These are phyloP conservation scores for Brettanomyces custersianus DNA, from an alignment of 805 yeast species.

Conservation along the genomic window DNA sequence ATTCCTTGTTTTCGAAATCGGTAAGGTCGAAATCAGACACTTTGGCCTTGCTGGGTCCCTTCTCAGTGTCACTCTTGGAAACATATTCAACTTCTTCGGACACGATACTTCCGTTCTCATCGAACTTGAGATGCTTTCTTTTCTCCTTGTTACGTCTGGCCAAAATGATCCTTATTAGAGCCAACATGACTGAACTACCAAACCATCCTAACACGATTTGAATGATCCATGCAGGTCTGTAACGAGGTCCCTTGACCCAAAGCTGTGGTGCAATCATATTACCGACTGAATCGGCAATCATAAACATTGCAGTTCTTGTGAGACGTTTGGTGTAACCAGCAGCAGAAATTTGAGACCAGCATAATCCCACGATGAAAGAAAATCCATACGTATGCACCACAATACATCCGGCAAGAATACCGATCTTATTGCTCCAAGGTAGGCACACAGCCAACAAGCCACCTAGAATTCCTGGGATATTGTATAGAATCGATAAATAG, in stretches of 20 bases:
- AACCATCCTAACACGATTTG: slow-evolving; percentile 46
- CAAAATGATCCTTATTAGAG: slow-evolving; percentile 36
- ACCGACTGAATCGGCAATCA: slow-evolving; percentile 39
- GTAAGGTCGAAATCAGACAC: slow-evolving; percentile 43
- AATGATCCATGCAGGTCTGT: slow-evolving; percentile 42
- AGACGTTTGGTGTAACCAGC: slow-evolving; percentile 44
- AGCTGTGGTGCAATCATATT: slow-evolving; percentile 50
- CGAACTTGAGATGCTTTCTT: not conserved
- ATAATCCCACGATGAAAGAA: slow-evolving; percentile 18
- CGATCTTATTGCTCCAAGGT: slow-evolving; percentile 36
- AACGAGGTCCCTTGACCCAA: slow-evolving; percentile 43
- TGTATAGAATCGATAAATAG: slow-evolving; percentile 15
- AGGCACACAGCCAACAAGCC: slow-evolving; percentile 36
- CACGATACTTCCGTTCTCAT: slow-evolving; percentile 2
- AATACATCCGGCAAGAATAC: slow-evolving; percentile 37
- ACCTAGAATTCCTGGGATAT: slow-evolving; percentile 30
- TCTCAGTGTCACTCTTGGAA: slow-evolving; percentile 21
- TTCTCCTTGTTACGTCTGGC: slow-evolving; percentile 30
- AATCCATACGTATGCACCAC: slow-evolving; percentile 32
- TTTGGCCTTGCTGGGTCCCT: slow-evolving; percentile 31
- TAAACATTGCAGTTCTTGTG: slow-evolving; percentile 37
- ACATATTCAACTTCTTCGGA: slow-evolving; percentile 8
- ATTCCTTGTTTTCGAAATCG: slow-evolving; percentile 41
- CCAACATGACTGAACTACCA: slow-evolving; percentile 33
- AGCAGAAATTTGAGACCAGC: slow-evolving; percentile 22